phyloP scores from a whole-genome alignment of 805 yeast genomes.

The Kazachstania martiniae region DNA sequence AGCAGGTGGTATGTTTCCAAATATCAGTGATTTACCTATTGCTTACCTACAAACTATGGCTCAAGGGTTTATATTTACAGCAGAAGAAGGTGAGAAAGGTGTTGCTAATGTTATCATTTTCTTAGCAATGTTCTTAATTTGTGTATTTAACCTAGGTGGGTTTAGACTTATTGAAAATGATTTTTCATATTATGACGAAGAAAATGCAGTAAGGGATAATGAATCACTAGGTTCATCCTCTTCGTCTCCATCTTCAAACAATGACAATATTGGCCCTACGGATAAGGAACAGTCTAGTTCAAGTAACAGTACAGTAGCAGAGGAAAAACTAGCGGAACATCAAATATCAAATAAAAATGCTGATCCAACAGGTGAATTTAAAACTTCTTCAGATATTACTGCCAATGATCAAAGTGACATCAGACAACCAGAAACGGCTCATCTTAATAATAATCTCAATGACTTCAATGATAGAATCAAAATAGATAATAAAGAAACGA shows the following conservation, averaged over 20 bases:
- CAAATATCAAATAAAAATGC: too few relatives aligned
- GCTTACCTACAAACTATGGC: conserved; percentile 65
- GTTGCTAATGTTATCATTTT: conserved; percentile 76
- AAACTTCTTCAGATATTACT: too few relatives aligned
- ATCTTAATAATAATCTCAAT: too few relatives aligned
- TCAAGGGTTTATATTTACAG: conserved; percentile 45
- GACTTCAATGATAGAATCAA: too few relatives aligned
- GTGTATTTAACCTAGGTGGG: conserved; percentile 72
- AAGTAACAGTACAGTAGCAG: not conserved
- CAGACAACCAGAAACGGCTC: too few relatives aligned
- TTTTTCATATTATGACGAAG: conserved; percentile 32
- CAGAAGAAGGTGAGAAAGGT: conserved; percentile 59
- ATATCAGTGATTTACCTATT: conserved; percentile 67
- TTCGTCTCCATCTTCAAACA: not conserved
- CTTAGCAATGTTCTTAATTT: conserved; percentile 51
- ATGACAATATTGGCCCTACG: too few relatives aligned
- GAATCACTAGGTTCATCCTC: not conserved
- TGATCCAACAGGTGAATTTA: too few relatives aligned
- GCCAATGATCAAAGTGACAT: too few relatives aligned
- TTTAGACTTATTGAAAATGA: conserved; percentile 62
- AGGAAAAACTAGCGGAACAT: too few relatives aligned
- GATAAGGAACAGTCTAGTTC: too few relatives aligned
- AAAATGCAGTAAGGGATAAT: conserved; percentile 7
- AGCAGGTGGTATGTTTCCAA: conserved; percentile 62
- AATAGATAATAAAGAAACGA: not conserved